Percentiles rank a stretch among this genome's conserved stretches.
phyloP scores from a whole-genome alignment of 2,329 filamentous ascomycete species.

The Apiospora hydei region DNA sequence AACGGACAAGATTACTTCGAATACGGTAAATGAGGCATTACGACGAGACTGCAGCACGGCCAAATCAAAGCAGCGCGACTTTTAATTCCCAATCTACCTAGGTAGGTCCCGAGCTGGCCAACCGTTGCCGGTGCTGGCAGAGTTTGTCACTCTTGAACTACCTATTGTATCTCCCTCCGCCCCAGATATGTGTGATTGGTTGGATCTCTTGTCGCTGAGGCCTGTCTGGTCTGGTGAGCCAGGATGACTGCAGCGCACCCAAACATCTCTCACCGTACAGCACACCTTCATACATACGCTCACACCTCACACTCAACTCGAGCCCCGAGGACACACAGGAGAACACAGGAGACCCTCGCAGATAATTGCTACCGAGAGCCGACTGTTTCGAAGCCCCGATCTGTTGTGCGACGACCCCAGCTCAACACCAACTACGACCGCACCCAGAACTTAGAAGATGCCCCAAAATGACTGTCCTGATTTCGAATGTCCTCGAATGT shows the following conservation, averaged over 20 bases:
- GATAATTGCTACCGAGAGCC: neutral
- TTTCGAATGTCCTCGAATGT: neutral
- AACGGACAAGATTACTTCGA: slow-evolving; percentile 1
- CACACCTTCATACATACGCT: no score
- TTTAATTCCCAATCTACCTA: neutral
- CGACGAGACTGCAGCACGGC: neutral
- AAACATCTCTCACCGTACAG: neutral
- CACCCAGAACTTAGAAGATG: neutral
- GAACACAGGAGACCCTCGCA: neutral
- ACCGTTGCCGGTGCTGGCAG: neutral
- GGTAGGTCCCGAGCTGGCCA: neutral
- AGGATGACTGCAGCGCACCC: neutral
- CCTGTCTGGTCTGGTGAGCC: neutral
- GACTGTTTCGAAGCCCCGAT: neutral
- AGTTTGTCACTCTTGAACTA: neutral
- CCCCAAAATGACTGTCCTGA: neutral
- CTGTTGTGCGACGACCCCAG: neutral
- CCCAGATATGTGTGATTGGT: neutral
- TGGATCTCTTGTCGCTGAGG: neutral
- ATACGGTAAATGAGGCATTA: slow-evolving; percentile 17
- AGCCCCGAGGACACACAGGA: neutral
- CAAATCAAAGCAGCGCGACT: neutral
- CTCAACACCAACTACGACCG: neutral
- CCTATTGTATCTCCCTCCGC: neutral
- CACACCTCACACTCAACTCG: neutral